Evolutionary conservation across 2,329 filamentous ascomycete genomes (phyloP).

Genomic region (Thielaviopsis ethacetica): DNA sequence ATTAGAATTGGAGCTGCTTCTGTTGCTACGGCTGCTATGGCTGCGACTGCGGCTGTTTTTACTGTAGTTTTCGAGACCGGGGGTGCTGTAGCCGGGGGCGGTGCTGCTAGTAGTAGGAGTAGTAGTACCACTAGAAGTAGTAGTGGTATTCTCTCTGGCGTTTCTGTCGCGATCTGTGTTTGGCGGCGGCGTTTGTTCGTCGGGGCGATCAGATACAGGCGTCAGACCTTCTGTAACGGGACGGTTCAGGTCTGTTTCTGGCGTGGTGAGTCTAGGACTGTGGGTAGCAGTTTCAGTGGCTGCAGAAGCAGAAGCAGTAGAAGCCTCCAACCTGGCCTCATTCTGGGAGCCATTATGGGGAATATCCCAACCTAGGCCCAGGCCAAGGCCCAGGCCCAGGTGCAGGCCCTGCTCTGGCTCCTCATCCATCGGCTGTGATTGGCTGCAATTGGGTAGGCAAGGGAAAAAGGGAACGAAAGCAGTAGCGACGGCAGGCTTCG

Average conservation of each 20-base stretch:
- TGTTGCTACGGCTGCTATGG: neutral
- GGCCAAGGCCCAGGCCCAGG: neutral
- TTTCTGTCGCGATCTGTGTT: neutral
- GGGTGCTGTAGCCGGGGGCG: neutral
- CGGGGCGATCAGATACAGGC: neutral
- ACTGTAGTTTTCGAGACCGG: neutral
- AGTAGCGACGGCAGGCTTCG: neutral
- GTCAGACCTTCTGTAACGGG: neutral
- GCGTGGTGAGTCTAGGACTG: no score
- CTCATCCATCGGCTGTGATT: slow-evolving; percentile 7
- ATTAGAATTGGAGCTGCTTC: neutral
- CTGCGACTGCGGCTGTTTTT: neutral
- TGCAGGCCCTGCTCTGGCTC: no score
- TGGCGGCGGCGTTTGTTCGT: neutral
- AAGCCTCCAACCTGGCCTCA: neutral
- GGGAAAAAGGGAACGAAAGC: neutral
- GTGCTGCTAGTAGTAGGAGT: neutral
- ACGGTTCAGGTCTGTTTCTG: neutral
- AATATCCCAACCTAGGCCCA: neutral
- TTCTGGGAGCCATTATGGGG: neutral
- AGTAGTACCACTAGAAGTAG: neutral
- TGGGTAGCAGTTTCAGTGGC: neutral
- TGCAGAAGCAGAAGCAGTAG: neutral
- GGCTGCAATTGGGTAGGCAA: slow-evolving; percentile 4
- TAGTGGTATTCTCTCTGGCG: neutral